phyloP scores from a whole-genome alignment of 345 rosid genomes.

The Aquilaria sinensis region DNA sequence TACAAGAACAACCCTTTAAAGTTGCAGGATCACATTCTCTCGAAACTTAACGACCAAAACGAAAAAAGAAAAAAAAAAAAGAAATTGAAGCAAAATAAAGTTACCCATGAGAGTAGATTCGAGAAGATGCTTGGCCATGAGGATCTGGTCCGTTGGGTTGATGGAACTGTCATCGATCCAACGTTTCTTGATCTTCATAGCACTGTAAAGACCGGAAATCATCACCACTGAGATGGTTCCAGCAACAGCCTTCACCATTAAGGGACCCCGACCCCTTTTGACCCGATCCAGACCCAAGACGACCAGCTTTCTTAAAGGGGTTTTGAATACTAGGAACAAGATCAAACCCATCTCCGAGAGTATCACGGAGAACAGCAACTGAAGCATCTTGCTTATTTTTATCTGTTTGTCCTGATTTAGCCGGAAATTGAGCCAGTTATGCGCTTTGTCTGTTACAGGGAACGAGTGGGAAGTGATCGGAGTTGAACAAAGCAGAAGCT shows the following conservation, averaged over 20 bases:
- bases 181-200: constrained; percentile 60
- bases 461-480: neutral
- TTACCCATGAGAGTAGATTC: constrained; percentile 94
- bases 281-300: constrained; percentile 58
- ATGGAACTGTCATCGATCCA: constrained; percentile 46
- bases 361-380: constrained; percentile 45
- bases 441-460: too few relatives aligned
- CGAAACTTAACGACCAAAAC: neutral
- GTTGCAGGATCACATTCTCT: too few relatives aligned
- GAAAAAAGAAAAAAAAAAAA: neutral
- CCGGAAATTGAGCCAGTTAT: neutral
- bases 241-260: constrained; percentile 70
- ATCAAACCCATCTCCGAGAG: constrained; percentile 56
- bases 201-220: constrained; percentile 50
- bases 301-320: constrained; percentile 78
- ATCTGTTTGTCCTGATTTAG: too few relatives aligned
- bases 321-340: constrained; percentile 53
- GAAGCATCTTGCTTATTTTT: constrained; percentile 40
- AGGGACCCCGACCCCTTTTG: constrained; percentile 92
- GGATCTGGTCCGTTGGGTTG: constrained; percentile 86
- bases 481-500: neutral
- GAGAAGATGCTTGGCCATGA: constrained; percentile 67
- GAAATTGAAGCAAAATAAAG: neutral
- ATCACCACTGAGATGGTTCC: constrained; percentile 54
- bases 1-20: too few relatives aligned